Evolutionary conservation across 2,329 filamentous ascomycete genomes (phyloP).

Genomic region (Hypoxylon sp.): DNA sequence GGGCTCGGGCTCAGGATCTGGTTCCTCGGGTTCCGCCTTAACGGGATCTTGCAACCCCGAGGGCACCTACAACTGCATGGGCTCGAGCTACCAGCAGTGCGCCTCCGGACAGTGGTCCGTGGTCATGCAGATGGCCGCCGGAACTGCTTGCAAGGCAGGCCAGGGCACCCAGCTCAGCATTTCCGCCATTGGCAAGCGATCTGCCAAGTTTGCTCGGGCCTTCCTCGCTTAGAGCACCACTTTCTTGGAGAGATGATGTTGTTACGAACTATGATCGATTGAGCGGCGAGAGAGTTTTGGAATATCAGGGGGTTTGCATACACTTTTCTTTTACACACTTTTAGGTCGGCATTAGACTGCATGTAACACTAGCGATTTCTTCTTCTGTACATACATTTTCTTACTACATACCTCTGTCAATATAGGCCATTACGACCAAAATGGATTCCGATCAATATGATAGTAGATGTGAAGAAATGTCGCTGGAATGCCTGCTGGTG

Average conservation of each 20-base stretch:
- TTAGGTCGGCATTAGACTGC: constrained; percentile 16
- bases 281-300: constrained; percentile 1
- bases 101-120: constrained; percentile 67
- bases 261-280: constrained; percentile 2
- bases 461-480: neutral
- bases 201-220: constrained; percentile 30
- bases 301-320: constrained; percentile 8
- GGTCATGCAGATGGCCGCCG: constrained; percentile 59
- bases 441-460: neutral
- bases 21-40: constrained; percentile 47
- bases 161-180: constrained; percentile 60
- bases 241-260: constrained; percentile 1
- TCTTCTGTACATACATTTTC: constrained; percentile 41
- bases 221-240: constrained; percentile 49
- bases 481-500: neutral
- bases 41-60: constrained; percentile 63
- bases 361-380: constrained; percentile 27
- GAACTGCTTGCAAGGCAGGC: constrained; percentile 63
- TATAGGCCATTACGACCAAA: constrained; percentile 6
- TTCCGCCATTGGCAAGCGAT: constrained; percentile 47
- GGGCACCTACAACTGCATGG: constrained; percentile 69
- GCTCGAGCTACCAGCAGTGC: constrained; percentile 68
- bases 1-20: neutral
- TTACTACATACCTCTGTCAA: constrained; percentile 21
- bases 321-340: constrained; percentile 21